These are phyloP conservation scores for Mrakia gelida DNA, from an alignment of 768 basidiomycete genomes.

Conservation along the genomic window DNA sequence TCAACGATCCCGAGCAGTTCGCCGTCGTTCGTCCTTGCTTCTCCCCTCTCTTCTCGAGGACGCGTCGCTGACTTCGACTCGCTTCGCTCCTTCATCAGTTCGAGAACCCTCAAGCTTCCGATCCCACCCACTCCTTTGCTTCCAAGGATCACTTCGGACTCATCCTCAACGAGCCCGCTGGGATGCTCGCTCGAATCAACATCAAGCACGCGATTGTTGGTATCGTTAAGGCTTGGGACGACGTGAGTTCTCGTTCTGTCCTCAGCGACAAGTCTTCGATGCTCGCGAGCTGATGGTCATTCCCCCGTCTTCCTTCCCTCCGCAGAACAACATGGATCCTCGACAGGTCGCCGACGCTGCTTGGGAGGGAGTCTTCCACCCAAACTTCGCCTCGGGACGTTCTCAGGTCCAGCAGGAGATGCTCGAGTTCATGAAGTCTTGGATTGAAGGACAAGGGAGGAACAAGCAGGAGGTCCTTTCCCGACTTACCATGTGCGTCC, in stretches of 20 bases:
- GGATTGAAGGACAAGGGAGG: constrained; percentile 26
- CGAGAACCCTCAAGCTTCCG: constrained; percentile 27
- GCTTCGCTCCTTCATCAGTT: background rate
- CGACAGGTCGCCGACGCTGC: constrained; percentile 16
- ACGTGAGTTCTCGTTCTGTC: background rate
- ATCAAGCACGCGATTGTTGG: constrained; percentile 12
- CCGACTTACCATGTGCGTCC: constrained; percentile 2
- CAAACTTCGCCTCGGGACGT: background rate
- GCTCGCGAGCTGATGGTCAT: background rate
- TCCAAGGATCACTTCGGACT: constrained; percentile 34
- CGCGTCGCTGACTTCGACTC: background rate
- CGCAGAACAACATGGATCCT: constrained; percentile 23
- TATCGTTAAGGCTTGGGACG: constrained; percentile 29
- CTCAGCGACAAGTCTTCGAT: background rate
- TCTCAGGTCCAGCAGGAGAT: constrained; percentile 27
- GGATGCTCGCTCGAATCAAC: constrained; percentile 26
- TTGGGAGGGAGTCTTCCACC: constrained; percentile 28
- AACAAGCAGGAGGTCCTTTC: constrained; percentile 25
- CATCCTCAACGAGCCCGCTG: constrained; percentile 33
- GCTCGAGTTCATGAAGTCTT: constrained; percentile 19
- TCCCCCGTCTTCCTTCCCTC: no score
- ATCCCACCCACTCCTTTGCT: constrained; percentile 32
- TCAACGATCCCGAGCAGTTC: constrained; percentile 29
- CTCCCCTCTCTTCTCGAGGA: no score
- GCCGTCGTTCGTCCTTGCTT: background rate